Conservation (phyloP, 2,329 filamentous ascomycete genomes). For the Davidsoniella australis region DNA sequence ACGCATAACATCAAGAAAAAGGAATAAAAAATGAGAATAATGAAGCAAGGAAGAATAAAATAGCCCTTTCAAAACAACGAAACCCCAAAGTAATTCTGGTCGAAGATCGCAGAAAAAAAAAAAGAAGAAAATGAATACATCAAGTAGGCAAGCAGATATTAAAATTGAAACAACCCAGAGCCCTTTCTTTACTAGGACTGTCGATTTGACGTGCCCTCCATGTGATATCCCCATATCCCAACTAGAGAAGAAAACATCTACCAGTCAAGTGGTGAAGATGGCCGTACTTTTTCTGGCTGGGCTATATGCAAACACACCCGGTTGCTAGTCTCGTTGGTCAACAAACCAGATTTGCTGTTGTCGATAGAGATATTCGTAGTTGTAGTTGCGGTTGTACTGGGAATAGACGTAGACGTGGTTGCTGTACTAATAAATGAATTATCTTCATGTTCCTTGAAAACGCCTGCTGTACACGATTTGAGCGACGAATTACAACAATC, state of each 20-base stretch:
- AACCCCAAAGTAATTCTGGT: too few species aligned
- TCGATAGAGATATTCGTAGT: not conserved
- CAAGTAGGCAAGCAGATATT: too few species aligned
- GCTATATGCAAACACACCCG: not conserved
- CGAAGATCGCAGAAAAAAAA: too few species aligned
- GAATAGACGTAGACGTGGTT: not conserved
- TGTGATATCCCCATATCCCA: not conserved
- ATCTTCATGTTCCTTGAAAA: slow-evolving; percentile 1
- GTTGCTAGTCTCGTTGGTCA: not conserved
- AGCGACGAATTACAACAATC: slow-evolving; percentile 1
- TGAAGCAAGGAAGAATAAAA: not conserved
- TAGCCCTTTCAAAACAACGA: not conserved
- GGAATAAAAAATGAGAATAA: slow-evolving; percentile 1
- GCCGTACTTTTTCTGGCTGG: not conserved
- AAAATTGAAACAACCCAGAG: too few species aligned
- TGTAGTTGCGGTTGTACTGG: not conserved
- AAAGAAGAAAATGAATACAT: too few species aligned
- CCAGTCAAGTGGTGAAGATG: not conserved
- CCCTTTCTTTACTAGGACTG: too few species aligned
- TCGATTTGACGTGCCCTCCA: too few species aligned
- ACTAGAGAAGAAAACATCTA: not conserved
- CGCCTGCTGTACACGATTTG: not conserved
- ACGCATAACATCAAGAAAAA: too few species aligned
- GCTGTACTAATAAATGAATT: too few species aligned
- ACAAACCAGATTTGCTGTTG: too few species aligned